Conservation (phyloP, 2,329 filamentous ascomycete genomes). For the Atkinsonella texensis region DNA sequence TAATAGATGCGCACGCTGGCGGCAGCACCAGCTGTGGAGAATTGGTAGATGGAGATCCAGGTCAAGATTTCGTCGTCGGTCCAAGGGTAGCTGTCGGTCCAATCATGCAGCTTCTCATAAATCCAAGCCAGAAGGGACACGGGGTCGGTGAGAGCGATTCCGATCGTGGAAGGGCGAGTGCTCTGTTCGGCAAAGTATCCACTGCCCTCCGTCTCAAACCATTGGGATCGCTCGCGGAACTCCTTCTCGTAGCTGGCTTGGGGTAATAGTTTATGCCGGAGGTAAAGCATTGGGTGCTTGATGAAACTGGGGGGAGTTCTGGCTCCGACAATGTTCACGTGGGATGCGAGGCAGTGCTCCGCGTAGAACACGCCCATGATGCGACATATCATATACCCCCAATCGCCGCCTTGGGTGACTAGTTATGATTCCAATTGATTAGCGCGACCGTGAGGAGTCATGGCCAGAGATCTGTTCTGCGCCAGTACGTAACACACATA, state of each 20-base stretch:
- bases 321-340: conserved; percentile 42
- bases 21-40: conserved; percentile 55
- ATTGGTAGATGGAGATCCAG: conserved; percentile 64
- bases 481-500: conserved; percentile 2
- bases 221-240: conserved; percentile 39
- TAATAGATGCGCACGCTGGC: conserved; percentile 63
- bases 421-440: conserved; percentile 17
- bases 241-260: conserved; percentile 24
- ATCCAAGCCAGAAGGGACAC: conserved; percentile 65
- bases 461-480: background rate
- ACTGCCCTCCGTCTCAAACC: conserved; percentile 44
- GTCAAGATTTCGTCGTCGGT: conserved; percentile 64
- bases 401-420: conserved; percentile 55
- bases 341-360: conserved; percentile 36
- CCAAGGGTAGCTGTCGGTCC: conserved; percentile 63
- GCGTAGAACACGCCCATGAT: conserved; percentile 49
- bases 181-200: conserved; percentile 26
- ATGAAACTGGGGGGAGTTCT: conserved; percentile 34
- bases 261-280: conserved; percentile 40
- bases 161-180: conserved; percentile 62
- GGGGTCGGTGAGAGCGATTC: conserved; percentile 58
- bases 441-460: no score
- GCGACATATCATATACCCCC: conserved; percentile 56
- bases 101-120: conserved; percentile 68
- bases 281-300: conserved; percentile 42